Evolutionary conservation across 257 asterid species (phyloP).

Genomic region (Knoxia roxburghii): DNA sequence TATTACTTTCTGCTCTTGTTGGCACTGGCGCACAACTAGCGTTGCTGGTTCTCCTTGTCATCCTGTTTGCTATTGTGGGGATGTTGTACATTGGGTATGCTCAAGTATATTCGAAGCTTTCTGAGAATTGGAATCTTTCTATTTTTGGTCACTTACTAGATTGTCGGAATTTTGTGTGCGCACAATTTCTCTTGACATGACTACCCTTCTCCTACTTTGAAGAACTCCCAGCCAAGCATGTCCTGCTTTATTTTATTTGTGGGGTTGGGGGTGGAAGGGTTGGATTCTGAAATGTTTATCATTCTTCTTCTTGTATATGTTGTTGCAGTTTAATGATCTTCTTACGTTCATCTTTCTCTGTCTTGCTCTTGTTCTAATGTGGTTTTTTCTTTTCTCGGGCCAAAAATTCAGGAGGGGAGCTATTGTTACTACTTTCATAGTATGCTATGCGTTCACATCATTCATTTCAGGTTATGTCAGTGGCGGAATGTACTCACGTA

Average conservation of each 20-base stretch:
- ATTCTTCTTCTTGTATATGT: background rate
- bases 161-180: background rate
- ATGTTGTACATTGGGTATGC: constrained; percentile 63
- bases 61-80: constrained; percentile 50
- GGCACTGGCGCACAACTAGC: constrained; percentile 64
- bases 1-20: constrained; percentile 52
- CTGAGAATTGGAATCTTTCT: background rate
- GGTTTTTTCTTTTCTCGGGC: background rate
- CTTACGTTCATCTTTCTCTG: background rate
- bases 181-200: background rate
- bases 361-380: constrained; percentile 9
- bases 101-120: background rate
- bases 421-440: constrained; percentile 51
- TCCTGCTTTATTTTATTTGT: background rate
- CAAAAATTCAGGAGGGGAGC: constrained; percentile 49
- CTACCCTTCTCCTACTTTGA: background rate
- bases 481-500: constrained; percentile 62
- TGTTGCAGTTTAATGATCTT: background rate
- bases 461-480: constrained; percentile 60
- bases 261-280: background rate
- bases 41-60: constrained; percentile 51
- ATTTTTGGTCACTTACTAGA: background rate
- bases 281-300: background rate
- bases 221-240: background rate
- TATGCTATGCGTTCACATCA: constrained; percentile 60